Evolutionary conservation across 768 basidiomycete species (phyloP), one percentile per base, ranked within the genome.

Genomic region (Lentinula lateritia): DNA sequence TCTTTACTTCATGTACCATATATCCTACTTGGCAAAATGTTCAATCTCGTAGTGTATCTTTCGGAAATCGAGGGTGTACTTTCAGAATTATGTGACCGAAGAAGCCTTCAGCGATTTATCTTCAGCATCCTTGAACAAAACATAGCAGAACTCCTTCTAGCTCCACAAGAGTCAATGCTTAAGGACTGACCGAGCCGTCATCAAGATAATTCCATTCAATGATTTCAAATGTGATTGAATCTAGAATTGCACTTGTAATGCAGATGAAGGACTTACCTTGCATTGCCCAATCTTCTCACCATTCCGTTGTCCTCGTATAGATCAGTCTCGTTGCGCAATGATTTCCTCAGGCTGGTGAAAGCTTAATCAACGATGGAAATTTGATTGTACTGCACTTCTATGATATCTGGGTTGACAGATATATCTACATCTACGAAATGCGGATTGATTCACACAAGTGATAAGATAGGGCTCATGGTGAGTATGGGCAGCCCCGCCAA

Each of bases 281-380:
- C 23, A 23, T 23, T 23, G 23, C 23, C 23, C 23, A 23, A 23
- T 23, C 23, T 23, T 23, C 23, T 23, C 23, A 23, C 23, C 23
- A 23, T 23, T 23, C 23, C 86, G 68, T 96, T 97, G 66, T 93
- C 92, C 65, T 92, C 87, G 67, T 90, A 95, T 32, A 86, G 81
- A 73, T 97, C 95, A 2, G 94, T 96, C 73, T 97, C 95, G 67
- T 96, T 96, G 94, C 0, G 90, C 88, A n/a, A 98, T 92, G 65
- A 98, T 97, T 81, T 96, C 95, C 82, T 92, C 73, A 64, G 70
- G 72, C 4, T 4, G 16, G 23, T 16, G 62, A 57, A 41, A 5
- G 35, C 16, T 23, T 28, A 36, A 36, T n/a, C 16, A 43, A 15
- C 6, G 23, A 23, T n/a, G 13, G 2, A 10, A 32, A 9, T 38